phyloP scores from a whole-genome alignment of 495 filamentous ascomycete species.

The Poronia punctata region DNA sequence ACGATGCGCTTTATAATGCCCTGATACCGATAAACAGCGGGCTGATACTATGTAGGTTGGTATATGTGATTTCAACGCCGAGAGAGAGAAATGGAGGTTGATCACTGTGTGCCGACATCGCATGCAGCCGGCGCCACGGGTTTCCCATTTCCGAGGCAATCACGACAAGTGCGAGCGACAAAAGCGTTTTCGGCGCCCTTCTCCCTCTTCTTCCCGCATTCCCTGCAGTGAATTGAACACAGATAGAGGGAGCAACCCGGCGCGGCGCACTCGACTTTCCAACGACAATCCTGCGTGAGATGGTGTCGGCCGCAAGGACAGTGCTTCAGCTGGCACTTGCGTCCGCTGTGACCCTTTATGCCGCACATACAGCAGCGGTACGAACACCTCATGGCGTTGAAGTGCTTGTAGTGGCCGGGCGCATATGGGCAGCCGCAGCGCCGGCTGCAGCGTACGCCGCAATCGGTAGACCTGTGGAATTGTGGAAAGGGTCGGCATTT shows the following conservation, averaged over 20 bases:
- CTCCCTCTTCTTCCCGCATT: constrained; percentile 25
- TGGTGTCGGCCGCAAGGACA: constrained; percentile 30
- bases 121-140: too few relatives aligned
- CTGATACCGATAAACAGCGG: too few relatives aligned
- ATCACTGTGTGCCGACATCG: too few relatives aligned
- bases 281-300: constrained; percentile 33
- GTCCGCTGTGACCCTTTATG: constrained; percentile 27
- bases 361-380: constrained; percentile 38
- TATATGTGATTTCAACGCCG: too few relatives aligned
- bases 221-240: constrained; percentile 32
- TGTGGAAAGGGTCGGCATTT: constrained; percentile 34
- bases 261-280: constrained; percentile 29
- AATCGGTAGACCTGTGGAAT: constrained; percentile 24
- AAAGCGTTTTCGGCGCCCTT: constrained; percentile 21
- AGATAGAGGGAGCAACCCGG: constrained; percentile 24
- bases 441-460: constrained; percentile 27
- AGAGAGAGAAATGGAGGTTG: too few relatives aligned
- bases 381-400: constrained; percentile 30
- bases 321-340: constrained; percentile 21
- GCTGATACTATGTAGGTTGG: too few relatives aligned
- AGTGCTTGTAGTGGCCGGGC: constrained; percentile 21
- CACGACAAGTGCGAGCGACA: constrained; percentile 23
- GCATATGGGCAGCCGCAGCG: constrained; percentile 17
- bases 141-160: constrained; percentile 21
- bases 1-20: too few relatives aligned